phyloP scores from a whole-genome alignment of 352 stramenopile genomes.

The Phytophthora rubi region DNA sequence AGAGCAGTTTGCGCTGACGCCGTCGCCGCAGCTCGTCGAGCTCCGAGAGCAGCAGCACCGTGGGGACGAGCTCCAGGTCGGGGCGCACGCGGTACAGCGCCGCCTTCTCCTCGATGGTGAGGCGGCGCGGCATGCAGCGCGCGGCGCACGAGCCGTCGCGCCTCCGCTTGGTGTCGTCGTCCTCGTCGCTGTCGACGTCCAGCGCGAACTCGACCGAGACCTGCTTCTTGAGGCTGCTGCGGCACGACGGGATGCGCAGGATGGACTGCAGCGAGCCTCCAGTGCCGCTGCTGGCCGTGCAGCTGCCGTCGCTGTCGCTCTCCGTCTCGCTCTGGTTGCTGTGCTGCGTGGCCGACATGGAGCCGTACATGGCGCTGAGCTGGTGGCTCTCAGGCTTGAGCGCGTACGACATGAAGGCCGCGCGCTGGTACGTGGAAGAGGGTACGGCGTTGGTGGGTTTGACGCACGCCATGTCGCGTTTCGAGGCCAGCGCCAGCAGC shows the following conservation, averaged over 20 bases:
- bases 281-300: constrained; percentile 37
- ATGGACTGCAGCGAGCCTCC: constrained; percentile 66
- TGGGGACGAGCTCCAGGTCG: constrained; percentile 73
- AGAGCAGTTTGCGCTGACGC: constrained; percentile 74
- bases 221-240: constrained; percentile 63
- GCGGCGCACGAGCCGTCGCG: constrained; percentile 39
- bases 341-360: constrained; percentile 33
- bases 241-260: constrained; percentile 61
- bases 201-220: constrained; percentile 74
- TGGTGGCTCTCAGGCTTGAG: constrained; percentile 20
- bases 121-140: constrained; percentile 65
- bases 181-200: constrained; percentile 57
- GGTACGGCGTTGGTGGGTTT: neutral
- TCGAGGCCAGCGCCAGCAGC: constrained; percentile 16
- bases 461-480: neutral
- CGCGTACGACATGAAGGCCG: constrained; percentile 42
- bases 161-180: constrained; percentile 38
- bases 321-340: constrained; percentile 80
- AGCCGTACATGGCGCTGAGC: constrained; percentile 45
- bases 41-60: constrained; percentile 62
- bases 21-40: constrained; percentile 66
- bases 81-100: constrained; percentile 73
- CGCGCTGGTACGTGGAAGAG: constrained; percentile 32
- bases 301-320: constrained; percentile 79
- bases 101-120: constrained; percentile 82